Conservation (phyloP, 2,329 filamentous ascomycete species). For the Apiospora pterosperma region DNA sequence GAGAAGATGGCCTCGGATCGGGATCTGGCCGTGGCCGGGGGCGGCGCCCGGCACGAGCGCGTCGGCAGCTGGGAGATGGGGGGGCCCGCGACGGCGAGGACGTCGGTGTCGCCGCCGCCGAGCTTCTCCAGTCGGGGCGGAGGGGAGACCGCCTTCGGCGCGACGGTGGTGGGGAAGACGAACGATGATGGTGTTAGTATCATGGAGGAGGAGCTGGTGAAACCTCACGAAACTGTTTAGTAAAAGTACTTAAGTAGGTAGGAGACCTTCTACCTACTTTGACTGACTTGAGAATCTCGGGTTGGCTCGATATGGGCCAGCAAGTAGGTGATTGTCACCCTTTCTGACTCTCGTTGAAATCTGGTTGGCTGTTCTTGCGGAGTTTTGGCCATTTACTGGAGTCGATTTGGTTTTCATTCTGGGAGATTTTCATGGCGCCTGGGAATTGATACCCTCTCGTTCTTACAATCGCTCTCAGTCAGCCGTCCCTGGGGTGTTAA, state of each 20-base stretch:
- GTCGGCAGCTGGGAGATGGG: constrained; percentile 48
- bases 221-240: constrained; percentile 17
- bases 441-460: not conserved
- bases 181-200: constrained; percentile 35
- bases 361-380: not conserved
- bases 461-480: not conserved
- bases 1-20: constrained; percentile 42
- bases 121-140: constrained; percentile 12
- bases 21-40: constrained; percentile 37
- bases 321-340: too few species aligned
- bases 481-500: constrained; percentile 4
- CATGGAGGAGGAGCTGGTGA: constrained; percentile 32
- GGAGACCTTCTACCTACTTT: too few species aligned
- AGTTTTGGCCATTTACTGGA: not conserved
- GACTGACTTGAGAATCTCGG: too few species aligned
- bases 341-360: not conserved
- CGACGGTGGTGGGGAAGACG: constrained; percentile 9
- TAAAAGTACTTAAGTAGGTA: too few species aligned
- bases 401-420: not conserved
- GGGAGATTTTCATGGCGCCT: not conserved
- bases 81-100: not conserved
- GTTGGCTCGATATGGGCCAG: too few species aligned
- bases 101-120: constrained; percentile 14
- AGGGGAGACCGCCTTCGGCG: constrained; percentile 13
- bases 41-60: constrained; percentile 40